Conservation (phyloP, 2,329 filamentous ascomycete species). For the Karstenula rhodostoma region DNA sequence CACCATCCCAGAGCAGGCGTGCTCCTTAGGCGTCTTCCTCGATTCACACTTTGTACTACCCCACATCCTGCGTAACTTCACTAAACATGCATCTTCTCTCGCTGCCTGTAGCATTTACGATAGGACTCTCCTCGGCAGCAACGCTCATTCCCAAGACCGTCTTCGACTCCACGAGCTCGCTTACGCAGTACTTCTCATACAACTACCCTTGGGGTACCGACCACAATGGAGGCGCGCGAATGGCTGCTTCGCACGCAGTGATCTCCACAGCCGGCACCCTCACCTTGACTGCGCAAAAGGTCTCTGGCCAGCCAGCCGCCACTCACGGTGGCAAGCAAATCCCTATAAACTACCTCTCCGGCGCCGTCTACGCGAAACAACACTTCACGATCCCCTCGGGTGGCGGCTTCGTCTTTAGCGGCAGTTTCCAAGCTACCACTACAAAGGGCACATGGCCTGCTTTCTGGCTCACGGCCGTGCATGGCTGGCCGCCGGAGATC, state of each 20-base stretch:
- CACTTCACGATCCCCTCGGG: conserved; percentile 50
- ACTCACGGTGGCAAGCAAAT: conserved; percentile 38
- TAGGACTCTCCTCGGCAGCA: conserved; percentile 20
- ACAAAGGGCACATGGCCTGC: conserved; percentile 63
- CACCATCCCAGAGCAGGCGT: not conserved
- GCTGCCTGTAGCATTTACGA: not conserved
- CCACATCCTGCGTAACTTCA: not conserved
- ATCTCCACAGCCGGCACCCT: conserved; percentile 52
- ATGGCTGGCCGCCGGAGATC: conserved; percentile 67
- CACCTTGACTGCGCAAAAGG: conserved; percentile 58
- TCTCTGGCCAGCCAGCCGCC: conserved; percentile 50
- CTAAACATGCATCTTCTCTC: conserved; percentile 4
- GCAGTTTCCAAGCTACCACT: conserved; percentile 50
- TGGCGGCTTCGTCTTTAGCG: conserved; percentile 52
- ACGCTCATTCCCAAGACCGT: conserved; percentile 37
- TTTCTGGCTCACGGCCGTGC: conserved; percentile 65
- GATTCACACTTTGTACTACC: not conserved
- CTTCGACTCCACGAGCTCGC: conserved; percentile 42
- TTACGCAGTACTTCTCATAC: conserved; percentile 58
- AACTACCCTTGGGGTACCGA: conserved; percentile 67
- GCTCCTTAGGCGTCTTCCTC: not conserved
- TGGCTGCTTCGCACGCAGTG: conserved; percentile 58
- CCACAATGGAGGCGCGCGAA: conserved; percentile 66
- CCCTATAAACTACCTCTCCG: conserved; percentile 62
- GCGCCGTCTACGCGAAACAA: conserved; percentile 55